Percentiles rank a stretch among this genome's conserved stretches.
Conservation (phyloP, 768 basidiomycete species). For the Imleria badia region DNA sequence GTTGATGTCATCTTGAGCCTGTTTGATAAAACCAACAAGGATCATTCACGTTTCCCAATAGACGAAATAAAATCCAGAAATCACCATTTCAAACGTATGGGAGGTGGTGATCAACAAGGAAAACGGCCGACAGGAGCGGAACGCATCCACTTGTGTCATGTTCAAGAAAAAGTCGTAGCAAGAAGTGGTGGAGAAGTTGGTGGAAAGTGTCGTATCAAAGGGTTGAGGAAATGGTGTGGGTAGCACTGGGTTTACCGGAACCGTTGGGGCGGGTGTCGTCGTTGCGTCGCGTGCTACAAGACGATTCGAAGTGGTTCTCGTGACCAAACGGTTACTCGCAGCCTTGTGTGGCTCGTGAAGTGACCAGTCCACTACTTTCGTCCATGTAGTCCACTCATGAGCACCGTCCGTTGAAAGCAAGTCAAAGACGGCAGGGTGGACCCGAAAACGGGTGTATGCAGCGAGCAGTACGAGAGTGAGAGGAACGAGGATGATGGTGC, state of each 20-base stretch:
- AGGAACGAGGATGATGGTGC: constrained; percentile 58
- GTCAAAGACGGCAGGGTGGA: constrained; percentile 49
- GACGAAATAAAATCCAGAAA: neutral
- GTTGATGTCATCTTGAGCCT: constrained; percentile 66
- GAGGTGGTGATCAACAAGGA: constrained; percentile 63
- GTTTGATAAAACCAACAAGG: constrained; percentile 16
- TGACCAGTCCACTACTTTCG: constrained; percentile 36
- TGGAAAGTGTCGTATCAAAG: constrained; percentile 59
- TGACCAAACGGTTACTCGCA: neutral
- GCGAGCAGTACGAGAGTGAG: constrained; percentile 55
- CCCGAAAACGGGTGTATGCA: constrained; percentile 47
- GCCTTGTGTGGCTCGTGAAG: constrained; percentile 43
- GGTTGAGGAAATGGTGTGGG: constrained; percentile 81
- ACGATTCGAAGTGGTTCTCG: constrained; percentile 7
- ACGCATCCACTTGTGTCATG: constrained; percentile 62
- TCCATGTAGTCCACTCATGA: constrained; percentile 32
- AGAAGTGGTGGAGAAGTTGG: constrained; percentile 62
- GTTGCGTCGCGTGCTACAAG: constrained; percentile 9
- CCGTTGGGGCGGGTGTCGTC: constrained; percentile 20
- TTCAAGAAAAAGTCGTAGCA: constrained; percentile 75
- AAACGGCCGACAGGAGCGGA: constrained; percentile 76
- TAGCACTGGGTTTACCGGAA: constrained; percentile 42
- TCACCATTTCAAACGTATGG: constrained; percentile 54
- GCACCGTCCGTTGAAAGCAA: constrained; percentile 31
- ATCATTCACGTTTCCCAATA: constrained; percentile 1